phyloP scores from a whole-genome alignment of 1,284 basidiomycete genomes.

The Puccinia hordei region DNA sequence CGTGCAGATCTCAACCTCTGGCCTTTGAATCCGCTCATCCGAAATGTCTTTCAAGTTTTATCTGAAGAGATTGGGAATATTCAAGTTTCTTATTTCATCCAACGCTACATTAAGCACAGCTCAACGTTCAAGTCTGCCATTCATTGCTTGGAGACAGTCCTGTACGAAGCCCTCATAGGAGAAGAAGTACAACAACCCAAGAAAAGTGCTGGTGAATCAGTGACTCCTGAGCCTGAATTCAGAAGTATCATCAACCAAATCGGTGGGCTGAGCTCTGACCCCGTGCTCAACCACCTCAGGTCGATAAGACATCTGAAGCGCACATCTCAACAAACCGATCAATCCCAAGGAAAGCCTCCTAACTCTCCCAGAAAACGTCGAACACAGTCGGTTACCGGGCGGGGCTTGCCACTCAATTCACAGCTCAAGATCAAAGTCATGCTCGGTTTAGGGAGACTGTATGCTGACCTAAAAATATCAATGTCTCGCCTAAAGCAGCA shows the following conservation, averaged over 20 bases:
- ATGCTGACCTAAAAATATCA: constrained; percentile 38
- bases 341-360: constrained; percentile 14
- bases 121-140: not conserved
- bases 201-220: not conserved
- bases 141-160: constrained; percentile 15
- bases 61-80: constrained; percentile 38
- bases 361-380: constrained; percentile 36
- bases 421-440: constrained; percentile 38
- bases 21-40: constrained; percentile 30
- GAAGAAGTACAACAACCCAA: constrained; percentile 20
- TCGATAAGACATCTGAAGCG: not conserved
- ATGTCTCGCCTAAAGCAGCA: constrained; percentile 29
- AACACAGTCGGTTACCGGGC: not conserved
- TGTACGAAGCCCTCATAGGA: constrained; percentile 33
- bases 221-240: constrained; percentile 14
- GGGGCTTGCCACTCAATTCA: constrained; percentile 14
- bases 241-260: constrained; percentile 16
- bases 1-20: constrained; percentile 39
- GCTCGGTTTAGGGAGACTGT: constrained; percentile 41
- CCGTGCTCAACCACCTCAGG: constrained; percentile 23
- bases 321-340: not conserved
- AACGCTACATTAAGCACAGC: constrained; percentile 28
- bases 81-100: constrained; percentile 22
- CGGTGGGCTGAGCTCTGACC: constrained; percentile 25
- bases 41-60: constrained; percentile 41